phyloP scores from a whole-genome alignment of 2,329 filamentous ascomycete species.

The Hymenoscyphus salicellus region DNA sequence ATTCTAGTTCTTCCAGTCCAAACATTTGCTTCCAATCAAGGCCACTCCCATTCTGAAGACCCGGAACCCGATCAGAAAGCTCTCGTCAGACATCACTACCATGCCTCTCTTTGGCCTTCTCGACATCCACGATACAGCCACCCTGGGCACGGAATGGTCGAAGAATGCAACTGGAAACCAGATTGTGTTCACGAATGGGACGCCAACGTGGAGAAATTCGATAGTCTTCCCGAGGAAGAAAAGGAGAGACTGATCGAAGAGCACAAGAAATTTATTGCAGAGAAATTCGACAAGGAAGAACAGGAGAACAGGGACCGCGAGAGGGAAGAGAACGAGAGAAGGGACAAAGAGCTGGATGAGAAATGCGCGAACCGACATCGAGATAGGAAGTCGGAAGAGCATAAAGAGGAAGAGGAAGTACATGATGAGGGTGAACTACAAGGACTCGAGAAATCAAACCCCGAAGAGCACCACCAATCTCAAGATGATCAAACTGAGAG shows the following conservation, averaged over 20 bases:
- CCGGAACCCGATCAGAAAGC: conserved; percentile 58
- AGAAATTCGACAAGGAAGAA: conserved; percentile 16
- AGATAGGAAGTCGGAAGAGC: background rate
- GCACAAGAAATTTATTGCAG: conserved; percentile 5
- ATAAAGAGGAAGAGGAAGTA: background rate
- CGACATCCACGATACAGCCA: conserved; percentile 63
- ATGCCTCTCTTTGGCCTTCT: conserved; percentile 68
- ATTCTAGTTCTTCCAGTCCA: conserved; percentile 66
- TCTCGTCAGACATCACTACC: conserved; percentile 69
- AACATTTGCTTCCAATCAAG: conserved; percentile 67
- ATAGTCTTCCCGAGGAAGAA: conserved; percentile 54
- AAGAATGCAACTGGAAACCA: conserved; percentile 64
- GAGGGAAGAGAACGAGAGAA: conserved; percentile 9
- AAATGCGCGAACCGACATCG: background rate
- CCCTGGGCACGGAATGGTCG: conserved; percentile 64
- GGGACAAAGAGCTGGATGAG: background rate
- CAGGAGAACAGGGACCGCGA: conserved; percentile 10
- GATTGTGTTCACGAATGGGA: conserved; percentile 65
- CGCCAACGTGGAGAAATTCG: conserved; percentile 57
- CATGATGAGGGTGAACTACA: too few species aligned
- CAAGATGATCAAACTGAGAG: background rate
- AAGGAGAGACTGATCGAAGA: conserved; percentile 43
- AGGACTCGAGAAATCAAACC: background rate
- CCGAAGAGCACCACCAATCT: background rate
- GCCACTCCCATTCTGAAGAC: conserved; percentile 67